Base-by-base conservation (phyloP, 257 asterid genomes). In the Nicotiana paniculata region DNA sequence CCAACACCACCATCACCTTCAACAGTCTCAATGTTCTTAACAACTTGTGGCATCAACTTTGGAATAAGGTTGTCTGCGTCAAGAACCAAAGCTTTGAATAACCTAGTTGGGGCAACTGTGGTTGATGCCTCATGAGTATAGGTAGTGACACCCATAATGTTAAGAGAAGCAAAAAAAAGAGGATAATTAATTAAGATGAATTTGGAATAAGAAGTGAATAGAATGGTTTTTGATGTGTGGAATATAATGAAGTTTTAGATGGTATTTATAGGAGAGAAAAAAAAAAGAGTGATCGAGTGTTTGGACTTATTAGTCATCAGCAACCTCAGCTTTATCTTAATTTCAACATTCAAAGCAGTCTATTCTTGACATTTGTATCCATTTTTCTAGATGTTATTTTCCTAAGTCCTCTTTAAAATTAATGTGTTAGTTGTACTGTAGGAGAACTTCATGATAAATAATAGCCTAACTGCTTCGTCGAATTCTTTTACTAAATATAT, bases 81-180 rank as follows among this genome's bases (percentile, higher is more conserved):
- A 39, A 77, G 21, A 11, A 77, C 82, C 35, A 65, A 83, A 69
- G 78, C 85, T 58, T 83, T 83, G 82, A 83, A 53, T 9, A 83
- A 32, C 24, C 79, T 83, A 48, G 61, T 39, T 4, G 85, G 85
- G 0, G 79, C 57, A 67, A 77, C 65, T 18, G 78, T n/a, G 48
- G 37, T 75, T 6, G 68, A 26, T 4, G 9, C 57, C 54, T 83
- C 85, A 51, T 65, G 48, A 21, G 63, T 54, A 13, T 75, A 65
- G 35, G 78, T 54, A 13, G 24, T 5, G 10, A 78, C 82, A 77
- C 82, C 85, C 82, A 64, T 83, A 33, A 11, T 77, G 9, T 26
- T 15, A 7, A 17, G 11, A 58, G 12, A 17, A 6, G 3, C 7
- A 21, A 18, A 57, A 8, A 3, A 12, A 21, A 43, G 28, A 43